Base-by-base conservation (phyloP, 805 yeast genomes). In the Starmerella cellae region DNA sequence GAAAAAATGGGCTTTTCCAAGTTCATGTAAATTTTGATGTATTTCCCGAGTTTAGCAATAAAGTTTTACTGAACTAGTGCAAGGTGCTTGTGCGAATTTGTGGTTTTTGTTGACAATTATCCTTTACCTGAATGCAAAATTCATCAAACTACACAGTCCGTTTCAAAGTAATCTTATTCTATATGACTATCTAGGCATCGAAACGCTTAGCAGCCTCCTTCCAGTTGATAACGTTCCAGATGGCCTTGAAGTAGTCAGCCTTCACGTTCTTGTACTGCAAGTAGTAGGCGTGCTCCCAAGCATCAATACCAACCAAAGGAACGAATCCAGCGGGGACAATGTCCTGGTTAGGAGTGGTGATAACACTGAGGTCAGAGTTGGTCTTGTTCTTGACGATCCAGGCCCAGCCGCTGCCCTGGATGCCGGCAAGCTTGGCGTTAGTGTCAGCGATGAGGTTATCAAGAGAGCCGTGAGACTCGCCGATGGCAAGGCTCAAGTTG, bases 211-310 rank as follows among this genome's bases (percentile, higher is more conserved):
- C 83, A 42, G 94, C 95, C 64, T 79, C 93, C 62, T 77, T 70
- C 95, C 95, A 84, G 75, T 84, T 83, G 64, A 85, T 73, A 35
- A 84, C 94, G 57, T 81, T 79, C 95, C 95, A 84, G 65, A 84
- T 81, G 49, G 93, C 88, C 65, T 81, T 77, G 75, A 85, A 84
- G 69, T 85, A 84, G 59, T 84, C 94, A 35, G 63, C 93, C 71
- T 85, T 84, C 60, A 79, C 85, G 68, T 84, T 84, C 68, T 82
- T 79, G 70, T 84, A 84, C 65, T 84, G 95, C 64, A 85, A 71
- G 72, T 84, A 84, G 71, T 84, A 84, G 42, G 95, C 95, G 60
- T 84, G 95, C 66, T 84, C 95, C 95, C 95, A 84, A 47, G 94
- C 94, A 56, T 84, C 95, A 59, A 84, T 81, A 42, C 94, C 95